These are phyloP conservation scores for Fusarium torulosum DNA, from an alignment of 2,329 filamentous ascomycete species.

Conservation along the genomic window DNA sequence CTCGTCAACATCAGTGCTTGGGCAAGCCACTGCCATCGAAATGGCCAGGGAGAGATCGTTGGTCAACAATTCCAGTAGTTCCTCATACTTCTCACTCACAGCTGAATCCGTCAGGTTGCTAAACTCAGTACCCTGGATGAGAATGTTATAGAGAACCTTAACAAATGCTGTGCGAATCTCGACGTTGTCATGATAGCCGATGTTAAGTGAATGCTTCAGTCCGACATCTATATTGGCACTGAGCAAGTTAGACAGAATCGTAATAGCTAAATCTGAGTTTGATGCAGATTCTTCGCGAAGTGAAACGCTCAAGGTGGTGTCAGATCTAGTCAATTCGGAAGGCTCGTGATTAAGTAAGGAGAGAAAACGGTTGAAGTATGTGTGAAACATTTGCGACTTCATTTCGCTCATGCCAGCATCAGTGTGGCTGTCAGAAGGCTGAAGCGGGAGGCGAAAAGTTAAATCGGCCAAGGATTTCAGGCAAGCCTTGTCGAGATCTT, in stretches of 20 bases:
- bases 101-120: constrained; percentile 75
- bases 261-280: constrained; percentile 73
- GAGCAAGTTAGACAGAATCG: constrained; percentile 75
- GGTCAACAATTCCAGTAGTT: constrained; percentile 73
- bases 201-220: constrained; percentile 76
- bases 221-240: constrained; percentile 80
- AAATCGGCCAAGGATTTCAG: constrained; percentile 74
- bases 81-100: constrained; percentile 76
- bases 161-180: constrained; percentile 78
- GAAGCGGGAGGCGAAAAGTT: constrained; percentile 74
- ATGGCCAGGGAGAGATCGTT: constrained; percentile 72
- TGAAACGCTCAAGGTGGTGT: constrained; percentile 51
- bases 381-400: constrained; percentile 78
- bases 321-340: constrained; percentile 53
- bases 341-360: constrained; percentile 72
- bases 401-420: constrained; percentile 76
- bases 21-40: constrained; percentile 74
- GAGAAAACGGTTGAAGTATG: constrained; percentile 77
- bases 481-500: constrained; percentile 75
- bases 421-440: constrained; percentile 73
- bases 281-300: constrained; percentile 67
- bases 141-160: constrained; percentile 76
- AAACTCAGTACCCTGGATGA: constrained; percentile 79
- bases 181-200: constrained; percentile 77
- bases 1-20: constrained; percentile 76